Evolutionary conservation across 2,329 filamentous ascomycete species (phyloP), one percentile per base, ranked within the genome.

Genomic region (Didymellaceae sp.): DNA sequence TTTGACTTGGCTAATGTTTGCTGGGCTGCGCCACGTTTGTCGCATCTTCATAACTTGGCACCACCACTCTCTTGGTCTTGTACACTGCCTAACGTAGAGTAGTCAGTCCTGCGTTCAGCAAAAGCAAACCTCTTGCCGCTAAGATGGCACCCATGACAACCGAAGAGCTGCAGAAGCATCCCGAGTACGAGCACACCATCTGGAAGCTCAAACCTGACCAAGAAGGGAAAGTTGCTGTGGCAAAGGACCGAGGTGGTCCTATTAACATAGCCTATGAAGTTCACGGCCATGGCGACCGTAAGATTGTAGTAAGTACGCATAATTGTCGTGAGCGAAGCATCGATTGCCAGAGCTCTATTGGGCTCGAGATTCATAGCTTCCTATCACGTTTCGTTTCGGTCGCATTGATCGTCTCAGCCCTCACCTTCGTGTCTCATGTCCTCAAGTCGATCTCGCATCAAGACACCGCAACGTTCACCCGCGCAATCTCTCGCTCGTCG

Each of bases 251-350:
- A 62, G 88, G 90, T 56, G 90, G 89, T 2, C 90, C 90, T 16
- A 77, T 95, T 58, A 82, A 88, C 35, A 84, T 96, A 43, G 80
- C 84, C 44, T 95, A 89, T 80, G 89, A 94, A 73, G 78, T 94
- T 38, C 90, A 96, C 75, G 90, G 91, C 47, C 76, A 81, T 54
- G 90, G 90, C 3, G 82, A 86, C 38, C 79, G 82, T 58, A 88
- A 89, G 76, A 75, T 94, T 57, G 78, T 91, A 62, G 90, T n/a
- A n/a, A n/a, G n/a, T n/a, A n/a, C n/a, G n/a, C n/a, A n/a, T n/a
- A n/a, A n/a, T n/a, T n/a, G n/a, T n/a, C n/a, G n/a, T n/a, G n/a
- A n/a, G n/a, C 55, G 40, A 61, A 55, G 55, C 57, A 55, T 52
- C 50, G 16, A 32, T 16, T 53, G 50, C 52, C 32, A 31, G 37